phyloP scores from a whole-genome alignment of 1,139 yeast species.

The Candida neerlandica region DNA sequence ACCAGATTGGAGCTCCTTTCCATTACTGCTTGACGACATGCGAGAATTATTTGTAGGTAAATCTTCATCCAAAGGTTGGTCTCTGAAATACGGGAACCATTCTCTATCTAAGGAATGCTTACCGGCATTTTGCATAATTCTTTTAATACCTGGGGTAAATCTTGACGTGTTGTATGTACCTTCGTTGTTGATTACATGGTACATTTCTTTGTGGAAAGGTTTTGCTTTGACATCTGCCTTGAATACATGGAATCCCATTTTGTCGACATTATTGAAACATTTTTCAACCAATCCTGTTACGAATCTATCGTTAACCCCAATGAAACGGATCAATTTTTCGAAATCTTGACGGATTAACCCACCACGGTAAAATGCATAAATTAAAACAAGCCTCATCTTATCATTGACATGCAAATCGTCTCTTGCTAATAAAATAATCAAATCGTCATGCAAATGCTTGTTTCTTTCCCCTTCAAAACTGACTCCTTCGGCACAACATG shows the following conservation, averaged over 20 bases:
- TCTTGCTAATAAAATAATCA: constrained; percentile 61
- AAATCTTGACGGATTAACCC: constrained; percentile 81
- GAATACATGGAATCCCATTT: constrained; percentile 67
- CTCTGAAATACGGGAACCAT: constrained; percentile 75
- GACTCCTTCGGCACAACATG: constrained; percentile 72
- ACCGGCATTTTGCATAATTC: constrained; percentile 53
- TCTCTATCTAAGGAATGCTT: constrained; percentile 54
- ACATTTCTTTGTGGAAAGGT: constrained; percentile 46
- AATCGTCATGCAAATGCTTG: constrained; percentile 65
- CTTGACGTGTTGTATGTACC: constrained; percentile 75
- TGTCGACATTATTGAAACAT: constrained; percentile 65
- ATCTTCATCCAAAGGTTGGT: constrained; percentile 68
- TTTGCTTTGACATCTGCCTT: constrained; percentile 49
- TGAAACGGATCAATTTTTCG: constrained; percentile 67
- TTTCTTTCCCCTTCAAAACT: constrained; percentile 70
- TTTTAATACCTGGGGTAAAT: constrained; percentile 70
- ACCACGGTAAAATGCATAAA: constrained; percentile 81
- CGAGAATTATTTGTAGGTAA: constrained; percentile 26
- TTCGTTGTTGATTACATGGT: constrained; percentile 68
- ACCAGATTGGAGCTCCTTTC: constrained; percentile 14
- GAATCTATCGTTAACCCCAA: constrained; percentile 63
- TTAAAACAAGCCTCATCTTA: constrained; percentile 73
- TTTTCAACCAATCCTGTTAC: constrained; percentile 45
- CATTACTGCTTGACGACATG: constrained; percentile 20
- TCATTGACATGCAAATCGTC: constrained; percentile 57